Conservation (phyloP, 345 rosid genomes). For the Bruguiera parviflora region DNA sequence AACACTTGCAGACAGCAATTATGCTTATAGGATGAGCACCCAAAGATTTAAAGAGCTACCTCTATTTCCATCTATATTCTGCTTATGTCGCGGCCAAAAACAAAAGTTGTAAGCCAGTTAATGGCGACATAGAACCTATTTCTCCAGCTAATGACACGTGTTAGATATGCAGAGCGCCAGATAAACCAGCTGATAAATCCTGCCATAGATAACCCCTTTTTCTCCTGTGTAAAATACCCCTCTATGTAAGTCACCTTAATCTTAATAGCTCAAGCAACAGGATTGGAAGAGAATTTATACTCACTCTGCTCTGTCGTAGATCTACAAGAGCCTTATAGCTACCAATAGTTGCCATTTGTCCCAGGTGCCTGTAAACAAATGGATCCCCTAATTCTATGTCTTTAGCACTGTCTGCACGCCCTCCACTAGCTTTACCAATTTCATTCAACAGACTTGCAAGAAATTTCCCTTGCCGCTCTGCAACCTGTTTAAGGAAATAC, state of each 20-base stretch:
- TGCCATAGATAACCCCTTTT: slow-evolving; percentile 67
- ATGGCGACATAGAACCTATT: slow-evolving; percentile 83
- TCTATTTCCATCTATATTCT: slow-evolving; percentile 16
- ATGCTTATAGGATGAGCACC: neutral
- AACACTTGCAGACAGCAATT: too few relatives aligned
- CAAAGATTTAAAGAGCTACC: slow-evolving; percentile 4
- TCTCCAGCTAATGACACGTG: slow-evolving; percentile 95
- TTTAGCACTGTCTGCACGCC: slow-evolving; percentile 53
- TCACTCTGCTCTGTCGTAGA: slow-evolving; percentile 90
- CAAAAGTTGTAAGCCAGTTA: slow-evolving; percentile 84
- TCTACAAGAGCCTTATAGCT: slow-evolving; percentile 92
- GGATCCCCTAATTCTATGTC: slow-evolving; percentile 61
- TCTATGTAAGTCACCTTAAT: slow-evolving; percentile 3
- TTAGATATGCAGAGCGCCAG: slow-evolving; percentile 97
- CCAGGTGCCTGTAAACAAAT: slow-evolving; percentile 86
- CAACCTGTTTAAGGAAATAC: slow-evolving; percentile 53
- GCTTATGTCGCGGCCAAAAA: slow-evolving; percentile 88
- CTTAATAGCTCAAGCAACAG: slow-evolving; percentile 6
- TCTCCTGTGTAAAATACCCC: slow-evolving; percentile 45
- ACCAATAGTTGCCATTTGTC: slow-evolving; percentile 96
- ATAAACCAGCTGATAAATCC: slow-evolving; percentile 85
- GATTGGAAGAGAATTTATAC: neutral
- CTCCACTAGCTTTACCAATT: slow-evolving; percentile 72
- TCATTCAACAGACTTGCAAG: slow-evolving; percentile 52
- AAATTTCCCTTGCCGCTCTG: slow-evolving; percentile 93